Evolutionary conservation across 352 stramenopile species (phyloP).

Genomic region (Elongisporangium anandrum): DNA sequence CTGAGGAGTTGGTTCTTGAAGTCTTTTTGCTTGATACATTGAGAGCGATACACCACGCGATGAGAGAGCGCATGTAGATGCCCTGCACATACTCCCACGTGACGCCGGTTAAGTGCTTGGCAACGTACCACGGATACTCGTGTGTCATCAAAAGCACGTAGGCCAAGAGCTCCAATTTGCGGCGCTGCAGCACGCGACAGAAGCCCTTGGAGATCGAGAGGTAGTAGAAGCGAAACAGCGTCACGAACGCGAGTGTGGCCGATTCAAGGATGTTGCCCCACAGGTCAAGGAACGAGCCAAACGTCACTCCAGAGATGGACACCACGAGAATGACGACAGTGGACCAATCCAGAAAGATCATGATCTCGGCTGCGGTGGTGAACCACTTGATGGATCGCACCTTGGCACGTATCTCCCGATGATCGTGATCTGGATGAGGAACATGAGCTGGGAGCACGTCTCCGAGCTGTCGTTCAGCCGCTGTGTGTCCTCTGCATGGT

Average conservation of each 20-base stretch:
- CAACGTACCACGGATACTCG: constrained; percentile 10
- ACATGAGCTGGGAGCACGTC: constrained; percentile 25
- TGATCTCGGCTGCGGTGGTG: constrained; percentile 20
- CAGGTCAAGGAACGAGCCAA: constrained; percentile 1
- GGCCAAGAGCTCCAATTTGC: constrained; percentile 11
- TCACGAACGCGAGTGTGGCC: constrained; percentile 8
- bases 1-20: too few relatives aligned
- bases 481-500: constrained; percentile 8
- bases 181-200: neutral
- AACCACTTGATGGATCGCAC: constrained; percentile 24
- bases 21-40: neutral
- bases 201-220: constrained; percentile 11
- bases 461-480: constrained; percentile 32
- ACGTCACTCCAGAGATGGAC: neutral
- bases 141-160: constrained; percentile 14
- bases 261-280: constrained; percentile 12
- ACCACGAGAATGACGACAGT: constrained; percentile 10
- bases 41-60: constrained; percentile 6
- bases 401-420: constrained; percentile 29
- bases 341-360: constrained; percentile 10
- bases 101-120: neutral
- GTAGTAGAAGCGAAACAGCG: constrained; percentile 19
- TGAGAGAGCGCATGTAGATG: constrained; percentile 13
- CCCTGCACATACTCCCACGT: constrained; percentile 10
- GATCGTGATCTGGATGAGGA: constrained; percentile 41